phyloP scores from a whole-genome alignment of 768 basidiomycete genomes.

The Pluteus cervinus region DNA sequence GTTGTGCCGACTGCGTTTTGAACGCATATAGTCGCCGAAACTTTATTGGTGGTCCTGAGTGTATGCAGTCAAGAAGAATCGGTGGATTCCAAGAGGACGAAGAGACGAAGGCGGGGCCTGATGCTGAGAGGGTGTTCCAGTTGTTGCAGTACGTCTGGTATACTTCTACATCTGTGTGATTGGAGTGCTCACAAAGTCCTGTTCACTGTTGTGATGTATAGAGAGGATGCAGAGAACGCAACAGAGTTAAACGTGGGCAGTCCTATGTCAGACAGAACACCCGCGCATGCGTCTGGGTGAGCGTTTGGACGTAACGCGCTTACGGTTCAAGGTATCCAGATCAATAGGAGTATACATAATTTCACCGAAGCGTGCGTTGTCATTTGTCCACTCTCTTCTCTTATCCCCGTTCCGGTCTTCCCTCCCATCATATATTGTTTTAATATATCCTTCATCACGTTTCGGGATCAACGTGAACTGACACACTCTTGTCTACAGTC shows the following conservation, averaged over 20 bases:
- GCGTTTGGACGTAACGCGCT: constrained; percentile 48
- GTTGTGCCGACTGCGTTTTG: constrained; percentile 8
- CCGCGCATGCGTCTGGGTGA: constrained; percentile 16
- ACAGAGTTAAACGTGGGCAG: constrained; percentile 52
- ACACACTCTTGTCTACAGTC: constrained; percentile 33
- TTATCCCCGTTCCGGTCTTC: constrained; percentile 26
- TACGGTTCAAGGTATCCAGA: constrained; percentile 52
- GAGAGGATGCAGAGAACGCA: constrained; percentile 76
- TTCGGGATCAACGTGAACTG: too few relatives aligned
- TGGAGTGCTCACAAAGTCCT: constrained; percentile 2
- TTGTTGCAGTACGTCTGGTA: constrained; percentile 65
- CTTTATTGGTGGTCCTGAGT: constrained; percentile 91
- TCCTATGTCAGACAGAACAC: constrained; percentile 14
- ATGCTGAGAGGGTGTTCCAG: constrained; percentile 69
- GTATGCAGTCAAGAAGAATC: constrained; percentile 94
- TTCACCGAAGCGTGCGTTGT: constrained; percentile 72
- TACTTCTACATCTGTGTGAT: constrained; percentile 1
- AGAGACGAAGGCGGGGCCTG: constrained; percentile 23
- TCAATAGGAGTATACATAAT: constrained; percentile 55
- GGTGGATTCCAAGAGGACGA: constrained; percentile 45
- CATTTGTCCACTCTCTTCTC: constrained; percentile 41
- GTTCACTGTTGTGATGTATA: constrained; percentile 19
- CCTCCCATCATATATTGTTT: too few relatives aligned
- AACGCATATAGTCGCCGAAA: constrained; percentile 74
- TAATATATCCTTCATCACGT: too few relatives aligned